These are phyloP conservation scores for Globisporangium ultimum DNA, from an alignment of 352 stramenopile species.

Conservation along the genomic window DNA sequence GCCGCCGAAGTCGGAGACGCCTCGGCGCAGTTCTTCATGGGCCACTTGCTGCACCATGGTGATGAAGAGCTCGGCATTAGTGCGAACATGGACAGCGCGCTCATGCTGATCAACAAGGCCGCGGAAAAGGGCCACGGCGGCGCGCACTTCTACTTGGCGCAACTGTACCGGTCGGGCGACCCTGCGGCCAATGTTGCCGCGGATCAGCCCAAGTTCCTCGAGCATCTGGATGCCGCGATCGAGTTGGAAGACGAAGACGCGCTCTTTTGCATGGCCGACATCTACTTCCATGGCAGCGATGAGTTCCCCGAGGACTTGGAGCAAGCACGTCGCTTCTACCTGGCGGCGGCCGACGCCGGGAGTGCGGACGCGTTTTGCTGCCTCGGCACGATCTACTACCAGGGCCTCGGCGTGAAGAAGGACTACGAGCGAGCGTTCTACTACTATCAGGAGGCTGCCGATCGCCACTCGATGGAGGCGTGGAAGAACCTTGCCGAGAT, in stretches of 20 bases:
- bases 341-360: conserved; percentile 57
- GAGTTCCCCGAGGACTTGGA: conserved; percentile 71
- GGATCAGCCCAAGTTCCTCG: conserved; percentile 54
- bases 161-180: conserved; percentile 86
- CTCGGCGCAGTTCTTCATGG: conserved; percentile 86
- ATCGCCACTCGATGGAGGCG: conserved; percentile 78
- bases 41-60: conserved; percentile 73
- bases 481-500: conserved; percentile 90
- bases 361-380: conserved; percentile 75
- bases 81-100: conserved; percentile 51
- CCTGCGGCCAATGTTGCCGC: conserved; percentile 36
- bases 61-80: conserved; percentile 67
- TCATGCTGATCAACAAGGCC: conserved; percentile 79
- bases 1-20: conserved; percentile 73
- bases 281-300: conserved; percentile 82
- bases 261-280: conserved; percentile 84
- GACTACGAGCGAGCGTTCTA: conserved; percentile 80
- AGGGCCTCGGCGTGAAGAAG: conserved; percentile 58
- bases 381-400: conserved; percentile 80
- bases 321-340: conserved; percentile 67
- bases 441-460: conserved; percentile 85
- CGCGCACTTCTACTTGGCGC: conserved; percentile 78
- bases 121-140: conserved; percentile 65
- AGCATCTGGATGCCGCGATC: conserved; percentile 63
- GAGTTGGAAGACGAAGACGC: conserved; percentile 63